Evolutionary conservation across 208 protist genomes (phyloP).

Genomic region (Trypanosoma lewisi): DNA sequence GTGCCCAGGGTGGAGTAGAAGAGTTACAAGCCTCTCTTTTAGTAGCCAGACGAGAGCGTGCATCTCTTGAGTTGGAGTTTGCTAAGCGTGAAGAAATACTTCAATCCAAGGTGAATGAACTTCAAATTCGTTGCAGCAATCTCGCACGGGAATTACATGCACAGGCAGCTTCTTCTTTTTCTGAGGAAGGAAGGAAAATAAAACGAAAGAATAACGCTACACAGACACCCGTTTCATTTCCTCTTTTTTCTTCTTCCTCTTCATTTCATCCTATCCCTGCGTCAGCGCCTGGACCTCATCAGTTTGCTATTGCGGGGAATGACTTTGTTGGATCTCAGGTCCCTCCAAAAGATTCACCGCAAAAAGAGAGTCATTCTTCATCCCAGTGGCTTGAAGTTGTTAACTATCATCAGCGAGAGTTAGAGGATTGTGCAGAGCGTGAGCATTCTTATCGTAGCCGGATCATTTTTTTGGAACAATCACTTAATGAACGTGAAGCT

Average conservation of each 20-base stretch:
- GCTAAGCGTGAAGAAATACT: constrained; percentile 10
- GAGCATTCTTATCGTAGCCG: constrained; percentile 56
- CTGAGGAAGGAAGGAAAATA: not conserved
- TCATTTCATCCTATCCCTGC: not conserved
- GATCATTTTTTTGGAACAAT: constrained; percentile 50
- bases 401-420: constrained; percentile 51
- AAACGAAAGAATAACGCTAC: not conserved
- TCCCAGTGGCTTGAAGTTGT: constrained; percentile 23
- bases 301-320: not conserved
- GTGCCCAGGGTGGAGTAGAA: constrained; percentile 9
- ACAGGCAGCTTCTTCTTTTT: not conserved
- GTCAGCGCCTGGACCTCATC: not conserved
- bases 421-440: constrained; percentile 38
- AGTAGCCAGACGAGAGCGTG: not conserved
- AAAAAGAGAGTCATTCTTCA: not conserved
- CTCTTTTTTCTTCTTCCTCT: not conserved
- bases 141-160: not conserved
- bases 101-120: not conserved
- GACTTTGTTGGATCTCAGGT: not conserved
- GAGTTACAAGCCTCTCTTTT: constrained; percentile 2
- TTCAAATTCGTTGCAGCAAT: constrained; percentile 6
- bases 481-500: constrained; percentile 27
- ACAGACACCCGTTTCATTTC: constrained; percentile 1
- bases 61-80: not conserved
- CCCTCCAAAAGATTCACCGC: not conserved